These are phyloP conservation scores for Plasmodium vivax DNA, from an alignment of 169 alveolate genomes.

Conservation along the genomic window DNA sequence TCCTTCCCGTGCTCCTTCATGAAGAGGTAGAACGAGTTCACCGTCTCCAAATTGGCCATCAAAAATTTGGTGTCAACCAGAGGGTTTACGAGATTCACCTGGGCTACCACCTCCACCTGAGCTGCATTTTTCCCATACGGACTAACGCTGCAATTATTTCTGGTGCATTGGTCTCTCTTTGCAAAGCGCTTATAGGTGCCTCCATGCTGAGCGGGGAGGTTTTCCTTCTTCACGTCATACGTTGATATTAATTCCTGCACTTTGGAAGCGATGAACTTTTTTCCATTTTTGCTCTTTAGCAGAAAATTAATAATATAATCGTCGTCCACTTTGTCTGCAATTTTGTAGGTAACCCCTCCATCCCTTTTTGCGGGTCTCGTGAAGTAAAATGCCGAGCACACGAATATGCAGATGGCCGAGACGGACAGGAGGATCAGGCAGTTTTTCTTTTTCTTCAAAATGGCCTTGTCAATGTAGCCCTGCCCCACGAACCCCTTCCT, in stretches of 20 bases:
- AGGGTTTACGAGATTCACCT: neutral
- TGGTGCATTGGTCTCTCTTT: neutral
- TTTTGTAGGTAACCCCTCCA: neutral
- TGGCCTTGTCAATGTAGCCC: neutral
- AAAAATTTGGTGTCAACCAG: conserved; percentile 8
- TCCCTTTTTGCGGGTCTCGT: neutral
- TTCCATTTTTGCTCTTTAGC: conserved; percentile 32
- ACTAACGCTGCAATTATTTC: neutral
- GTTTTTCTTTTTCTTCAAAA: neutral
- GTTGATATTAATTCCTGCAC: conserved; percentile 9
- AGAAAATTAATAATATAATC: conserved; percentile 12
- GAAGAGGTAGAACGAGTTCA: conserved; percentile 55
- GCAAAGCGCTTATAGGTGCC: neutral
- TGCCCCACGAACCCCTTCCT: neutral
- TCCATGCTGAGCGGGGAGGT: neutral
- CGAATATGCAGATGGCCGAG: conserved; percentile 2
- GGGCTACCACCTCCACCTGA: neutral
- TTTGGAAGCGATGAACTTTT: conserved; percentile 45
- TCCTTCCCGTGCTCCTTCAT: conserved; percentile 6
- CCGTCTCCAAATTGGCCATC: conserved; percentile 57
- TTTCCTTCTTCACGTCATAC: neutral
- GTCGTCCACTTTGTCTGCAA: neutral
- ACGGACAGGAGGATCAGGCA: neutral
- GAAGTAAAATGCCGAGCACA: neutral
- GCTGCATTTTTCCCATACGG: neutral